A percentile compares a stretch with the other conserved stretches of the same genome.
Conservation (phyloP, 2,329 filamentous ascomycete species). For the Claviceps capensis region DNA sequence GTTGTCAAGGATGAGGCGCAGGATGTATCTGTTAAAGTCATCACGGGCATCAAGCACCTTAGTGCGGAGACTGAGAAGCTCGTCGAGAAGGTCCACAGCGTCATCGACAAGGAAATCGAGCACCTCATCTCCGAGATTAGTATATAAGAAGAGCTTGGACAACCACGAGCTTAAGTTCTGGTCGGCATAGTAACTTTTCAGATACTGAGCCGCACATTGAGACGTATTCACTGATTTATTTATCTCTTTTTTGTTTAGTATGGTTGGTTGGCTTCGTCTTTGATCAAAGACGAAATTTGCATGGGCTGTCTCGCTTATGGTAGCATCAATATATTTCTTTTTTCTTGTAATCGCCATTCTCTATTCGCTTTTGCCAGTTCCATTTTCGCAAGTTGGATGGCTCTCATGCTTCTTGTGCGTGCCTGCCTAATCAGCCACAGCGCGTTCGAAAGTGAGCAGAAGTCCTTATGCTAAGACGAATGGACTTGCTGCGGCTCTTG, state of each 20-base stretch:
- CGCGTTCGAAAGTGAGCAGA: not conserved
- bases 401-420: not conserved
- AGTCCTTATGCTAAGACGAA: not conserved
- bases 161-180: not conserved
- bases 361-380: no score
- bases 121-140: conserved; percentile 42
- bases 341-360: not conserved
- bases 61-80: conserved; percentile 46
- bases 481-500: not conserved
- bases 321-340: conserved; percentile 7
- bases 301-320: not conserved
- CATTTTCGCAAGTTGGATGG: not conserved
- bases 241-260: conserved; percentile 4
- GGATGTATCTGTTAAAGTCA: conserved; percentile 40
- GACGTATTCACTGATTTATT: conserved; percentile 2
- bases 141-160: conserved; percentile 17
- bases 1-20: conserved; percentile 48
- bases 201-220: conserved; percentile 12
- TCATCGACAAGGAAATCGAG: conserved; percentile 48
- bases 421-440: not conserved
- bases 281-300: not conserved
- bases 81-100: conserved; percentile 47
- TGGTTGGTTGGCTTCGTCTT: conserved; percentile 1
- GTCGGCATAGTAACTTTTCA: conserved; percentile 9
- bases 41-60: conserved; percentile 38